Evolutionary conservation across 768 basidiomycete genomes (phyloP), one percentile per base, ranked within the genome.

Genomic region (Pisolithus sp.): DNA sequence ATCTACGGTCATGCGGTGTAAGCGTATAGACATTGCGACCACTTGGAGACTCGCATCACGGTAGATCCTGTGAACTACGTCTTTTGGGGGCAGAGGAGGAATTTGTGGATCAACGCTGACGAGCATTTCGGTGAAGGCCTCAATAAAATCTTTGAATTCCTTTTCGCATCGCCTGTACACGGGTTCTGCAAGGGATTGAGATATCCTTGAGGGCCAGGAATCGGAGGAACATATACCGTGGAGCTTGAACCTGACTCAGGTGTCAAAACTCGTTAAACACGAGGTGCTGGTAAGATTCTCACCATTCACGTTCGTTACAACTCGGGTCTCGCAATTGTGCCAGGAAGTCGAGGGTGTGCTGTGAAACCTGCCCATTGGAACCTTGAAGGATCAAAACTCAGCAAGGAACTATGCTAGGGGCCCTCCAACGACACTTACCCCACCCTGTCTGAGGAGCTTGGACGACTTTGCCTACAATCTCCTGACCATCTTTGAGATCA

Each of bases 1-100:
- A 95, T 67, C 89, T 92, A 34, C 7, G n/a, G 7, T 26, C 2
- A 20, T 15, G 7, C 7, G 59, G 46, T 57, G 47, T 40, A 31
- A 57, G 50, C n/a, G 28, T 34, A 3, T 13, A 39, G 39, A 23
- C 7, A 12, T 26, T 24, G 48, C 52, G 30, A 42, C 8, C 18
- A 30, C 23, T 17, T 37, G 9, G 12, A 41, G 36, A 46, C 57
- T 28, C 18, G 88, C 89, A 65, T 97, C 95, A 42, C 94, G 83
- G 64, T 96, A 95, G 38, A 97, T 93, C 15, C 95, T 76, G 66
- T 98, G 90, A 50, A 89, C 82, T 21, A 95, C 78, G 59, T 99
- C 95, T 61, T 93, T 94, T 0, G 90, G 81, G 0, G 96, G 96
- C 2, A 98, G 73, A 7, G 80, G 83, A 0, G 96, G 95, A 0